These are phyloP conservation scores for Eragrostis curvula DNA, from an alignment of 176 grass and related monocot species.

Conservation along the genomic window DNA sequence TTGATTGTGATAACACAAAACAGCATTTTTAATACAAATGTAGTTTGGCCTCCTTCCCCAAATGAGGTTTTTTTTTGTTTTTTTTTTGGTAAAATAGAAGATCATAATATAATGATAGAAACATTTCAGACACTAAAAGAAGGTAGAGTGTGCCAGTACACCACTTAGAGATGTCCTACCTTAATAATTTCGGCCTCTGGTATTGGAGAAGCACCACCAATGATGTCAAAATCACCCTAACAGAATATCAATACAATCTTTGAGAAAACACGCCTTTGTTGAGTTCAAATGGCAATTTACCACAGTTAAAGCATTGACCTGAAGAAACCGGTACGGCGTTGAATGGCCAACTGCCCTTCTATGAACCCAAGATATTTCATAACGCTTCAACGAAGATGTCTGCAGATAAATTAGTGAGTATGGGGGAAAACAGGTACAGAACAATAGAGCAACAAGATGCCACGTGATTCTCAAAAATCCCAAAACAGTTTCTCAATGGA, in stretches of 20 bases:
- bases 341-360: slow-evolving; percentile 86
- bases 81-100: slow-evolving; percentile 12
- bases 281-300: slow-evolving; percentile 21
- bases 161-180: slow-evolving; percentile 51
- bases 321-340: slow-evolving; percentile 85
- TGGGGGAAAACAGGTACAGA: not conserved
- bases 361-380: slow-evolving; percentile 94
- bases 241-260: slow-evolving; percentile 32
- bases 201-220: slow-evolving; percentile 83
- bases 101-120: slow-evolving; percentile 11
- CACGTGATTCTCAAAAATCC: not conserved
- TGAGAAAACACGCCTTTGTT: not conserved
- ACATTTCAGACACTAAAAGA: not conserved
- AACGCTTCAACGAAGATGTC: slow-evolving; percentile 84
- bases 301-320: slow-evolving; percentile 59
- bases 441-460: not conserved
- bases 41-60: slow-evolving; percentile 16
- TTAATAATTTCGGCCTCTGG: slow-evolving; percentile 86
- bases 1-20: slow-evolving; percentile 20
- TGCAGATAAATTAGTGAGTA: slow-evolving; percentile 41
- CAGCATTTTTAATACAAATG: slow-evolving; percentile 16
- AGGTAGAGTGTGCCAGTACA: not conserved
- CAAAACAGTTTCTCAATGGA: not conserved
- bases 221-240: slow-evolving; percentile 97
- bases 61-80: slow-evolving; percentile 36